Evolutionary conservation across 305 asterid genomes (phyloP).

Genomic region (Plantago coronopus): DNA sequence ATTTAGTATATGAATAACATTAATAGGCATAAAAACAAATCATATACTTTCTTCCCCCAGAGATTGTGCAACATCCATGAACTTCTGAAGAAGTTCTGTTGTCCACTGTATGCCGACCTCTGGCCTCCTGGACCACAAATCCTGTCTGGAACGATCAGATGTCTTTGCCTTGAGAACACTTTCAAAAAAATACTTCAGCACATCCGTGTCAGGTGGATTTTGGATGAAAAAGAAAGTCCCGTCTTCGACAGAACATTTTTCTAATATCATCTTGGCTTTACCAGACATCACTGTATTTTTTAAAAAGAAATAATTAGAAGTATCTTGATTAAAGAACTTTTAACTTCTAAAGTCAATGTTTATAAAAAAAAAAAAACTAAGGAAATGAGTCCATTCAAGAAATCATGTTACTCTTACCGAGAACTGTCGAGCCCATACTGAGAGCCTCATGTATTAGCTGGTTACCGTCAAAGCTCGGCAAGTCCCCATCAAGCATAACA

Average conservation of each 20-base stretch:
- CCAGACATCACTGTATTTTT: neutral
- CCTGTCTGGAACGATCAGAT: neutral
- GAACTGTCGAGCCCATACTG: neutral
- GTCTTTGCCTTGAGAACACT: neutral
- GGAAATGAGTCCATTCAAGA: neutral
- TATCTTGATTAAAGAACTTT: neutral
- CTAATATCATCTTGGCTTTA: neutral
- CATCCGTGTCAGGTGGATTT: neutral
- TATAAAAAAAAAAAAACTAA: neutral
- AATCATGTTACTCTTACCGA: neutral
- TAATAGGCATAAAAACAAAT: neutral
- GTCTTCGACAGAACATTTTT: neutral
- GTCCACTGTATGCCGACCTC: conserved; percentile 31
- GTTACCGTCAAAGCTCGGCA: neutral
- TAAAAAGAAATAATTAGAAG: neutral
- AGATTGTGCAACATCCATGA: conserved; percentile 26
- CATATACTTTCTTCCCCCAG: conserved; percentile 41
- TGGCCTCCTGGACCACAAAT: neutral
- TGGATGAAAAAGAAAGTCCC: neutral
- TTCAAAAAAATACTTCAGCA: neutral
- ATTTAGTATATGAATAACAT: neutral
- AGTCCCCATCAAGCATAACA: neutral
- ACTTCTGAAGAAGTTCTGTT: conserved; percentile 35
- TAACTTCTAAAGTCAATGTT: too few species aligned
- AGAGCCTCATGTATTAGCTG: neutral